Evolutionary conservation across 2,329 filamentous ascomycete genomes (phyloP).

Genomic region (Calonectria montana): DNA sequence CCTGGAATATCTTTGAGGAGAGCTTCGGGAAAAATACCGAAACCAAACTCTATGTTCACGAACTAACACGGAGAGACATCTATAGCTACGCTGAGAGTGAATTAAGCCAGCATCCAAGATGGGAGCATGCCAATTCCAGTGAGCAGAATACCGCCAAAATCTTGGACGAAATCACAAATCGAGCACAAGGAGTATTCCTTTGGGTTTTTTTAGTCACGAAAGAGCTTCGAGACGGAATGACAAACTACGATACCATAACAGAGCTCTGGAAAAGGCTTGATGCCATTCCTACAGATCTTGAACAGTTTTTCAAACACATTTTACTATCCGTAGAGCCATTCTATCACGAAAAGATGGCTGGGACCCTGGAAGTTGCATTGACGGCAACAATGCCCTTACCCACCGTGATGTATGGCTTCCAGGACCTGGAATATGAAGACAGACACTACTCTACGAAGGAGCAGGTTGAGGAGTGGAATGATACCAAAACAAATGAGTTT

Average conservation of each 20-base stretch:
- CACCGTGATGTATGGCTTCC: slow-evolving; percentile 7
- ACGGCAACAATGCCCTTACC: background rate
- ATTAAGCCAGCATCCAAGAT: slow-evolving; percentile 4
- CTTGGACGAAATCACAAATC: slow-evolving; percentile 6
- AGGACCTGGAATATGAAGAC: slow-evolving; percentile 15
- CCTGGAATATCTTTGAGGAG: slow-evolving; percentile 20
- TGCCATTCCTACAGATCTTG: slow-evolving; percentile 22
- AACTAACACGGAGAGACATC: slow-evolving; percentile 29
- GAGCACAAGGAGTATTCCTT: slow-evolving; percentile 32
- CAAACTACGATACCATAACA: background rate
- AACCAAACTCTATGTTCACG: slow-evolving; percentile 26
- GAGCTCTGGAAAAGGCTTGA: slow-evolving; percentile 15
- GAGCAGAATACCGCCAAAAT: background rate
- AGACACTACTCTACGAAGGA: slow-evolving; percentile 7
- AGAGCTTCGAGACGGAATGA: slow-evolving; percentile 10
- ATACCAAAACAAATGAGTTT: background rate
- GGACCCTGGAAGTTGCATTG: background rate
- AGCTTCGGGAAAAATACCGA: background rate
- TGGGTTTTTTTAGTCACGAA: slow-evolving; percentile 34
- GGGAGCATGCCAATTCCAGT: background rate
- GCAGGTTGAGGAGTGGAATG: background rate
- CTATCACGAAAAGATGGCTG: slow-evolving; percentile 13
- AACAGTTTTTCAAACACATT: slow-evolving; percentile 21
- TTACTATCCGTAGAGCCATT: slow-evolving; percentile 1
- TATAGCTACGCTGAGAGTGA: background rate